Evolutionary conservation across 768 basidiomycete species (phyloP), one percentile per base, ranked within the genome.

Genomic region (Sutorius australiensis): DNA sequence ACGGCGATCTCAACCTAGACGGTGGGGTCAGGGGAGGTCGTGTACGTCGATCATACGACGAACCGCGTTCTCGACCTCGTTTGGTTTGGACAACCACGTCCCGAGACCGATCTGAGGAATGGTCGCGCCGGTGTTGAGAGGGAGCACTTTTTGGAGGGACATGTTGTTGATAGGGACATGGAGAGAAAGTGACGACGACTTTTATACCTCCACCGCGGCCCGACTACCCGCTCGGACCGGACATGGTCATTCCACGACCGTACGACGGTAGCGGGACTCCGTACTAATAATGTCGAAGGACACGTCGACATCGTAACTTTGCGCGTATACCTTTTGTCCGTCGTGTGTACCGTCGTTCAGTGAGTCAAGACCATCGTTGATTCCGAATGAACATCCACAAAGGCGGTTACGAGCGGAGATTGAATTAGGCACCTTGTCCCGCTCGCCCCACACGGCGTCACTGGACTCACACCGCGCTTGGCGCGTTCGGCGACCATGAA

Each of bases 101-200:
- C 91, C 92, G 34, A 92, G 76, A 37, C 92, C 92, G 60, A 92
- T 82, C 68, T 86, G 83, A 32, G 88, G 89, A 58, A 93, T 75
- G 46, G 69, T 59, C 37, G 74, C 72, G 3, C 84, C 83, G 49
- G 72, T 75, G 60, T 72, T 70, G 56, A 83, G 73, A 14, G 68
- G 60, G 55, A 79, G 12, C 10, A 53, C 46, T 53, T 74, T 75
- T 39, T 61, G 61, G 51, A 74, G 58, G 6, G 80, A 78, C 80
- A 80, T 80, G 31, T 19, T 40, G 24, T 24, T 24, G 24, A 4
- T 4, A 24, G 24, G 24, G 30, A 36, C 11, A 16, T 9, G 6
- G 41, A 58, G 27, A 40, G 13, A 10, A 37, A 27, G 3, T 2
- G 17, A 11, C 19, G 2, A 16, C 14, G 28, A 3, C 11, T 51